Evolutionary conservation across 441 rosid species (phyloP), one percentile per base, ranked within the genome.

Genomic region (Populus trichocarpa): DNA sequence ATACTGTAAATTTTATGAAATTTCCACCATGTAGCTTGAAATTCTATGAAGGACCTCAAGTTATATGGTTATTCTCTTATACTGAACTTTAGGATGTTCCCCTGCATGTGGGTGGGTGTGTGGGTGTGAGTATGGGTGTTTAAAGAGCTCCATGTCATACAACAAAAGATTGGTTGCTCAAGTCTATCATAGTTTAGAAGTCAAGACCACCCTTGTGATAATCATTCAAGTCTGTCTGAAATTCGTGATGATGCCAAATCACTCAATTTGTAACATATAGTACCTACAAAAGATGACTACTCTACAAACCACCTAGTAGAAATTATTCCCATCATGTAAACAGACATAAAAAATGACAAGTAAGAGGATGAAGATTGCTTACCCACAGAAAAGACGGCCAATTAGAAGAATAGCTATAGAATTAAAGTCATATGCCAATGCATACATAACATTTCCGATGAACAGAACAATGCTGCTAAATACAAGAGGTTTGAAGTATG

Each of bases 331-430:
- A 50, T 50, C 35, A 69, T n/a, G 53, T 75, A 32, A 66, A 72
- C 71, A 64, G 22, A 76, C 59, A 79, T 9, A 12, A 69, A 72
- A 30, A 23, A 71, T 71, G 50, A 77, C 65, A 50, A 67, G n/a
- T 46, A 30, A 78, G 71, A 69, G 69, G 78, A 70, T 40, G 50
- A 68, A 73, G 53, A 65, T 16, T 33, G 78, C 95, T 88, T 86
- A 96, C 98, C 99, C 99, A 85, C 99, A 97, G 77, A 90, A 89
- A 77, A 97, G 88, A 80, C 99, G 98, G 73, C 99, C 99, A 1
- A 89, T 14, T 63, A 95, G 80, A 50, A 97, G 99, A 88, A 95
- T 81, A 4, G 83, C 67, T 74, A 97, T 84, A 36, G 99, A 97
- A 53, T 89, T 74, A 35, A 82, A 78, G 88, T 97, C 97, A 87